These are phyloP conservation scores for Epichloe bromicola DNA, from an alignment of 2,329 filamentous ascomycete genomes.

Conservation along the genomic window DNA sequence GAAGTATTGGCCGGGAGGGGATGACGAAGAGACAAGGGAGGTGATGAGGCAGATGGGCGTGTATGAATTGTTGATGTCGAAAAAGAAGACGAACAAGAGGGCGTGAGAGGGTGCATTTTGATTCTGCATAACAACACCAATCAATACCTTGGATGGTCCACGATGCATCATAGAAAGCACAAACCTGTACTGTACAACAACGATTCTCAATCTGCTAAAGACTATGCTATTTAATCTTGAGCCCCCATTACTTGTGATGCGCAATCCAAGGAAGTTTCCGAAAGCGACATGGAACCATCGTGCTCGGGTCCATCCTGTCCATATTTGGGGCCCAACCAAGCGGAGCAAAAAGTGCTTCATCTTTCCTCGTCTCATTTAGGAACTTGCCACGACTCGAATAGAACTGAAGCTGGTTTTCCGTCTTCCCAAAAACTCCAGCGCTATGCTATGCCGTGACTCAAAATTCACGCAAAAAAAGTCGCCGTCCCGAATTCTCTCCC, in stretches of 20 bases:
- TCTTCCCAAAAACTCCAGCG: conserved; percentile 1
- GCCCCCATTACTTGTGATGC: background rate
- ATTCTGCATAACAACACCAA: background rate
- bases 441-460: background rate
- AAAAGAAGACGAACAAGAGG: background rate
- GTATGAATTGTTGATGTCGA: conserved; percentile 19
- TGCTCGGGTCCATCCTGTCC: background rate
- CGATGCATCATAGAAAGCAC: too few species aligned
- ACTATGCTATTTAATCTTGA: too few species aligned
- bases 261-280: background rate
- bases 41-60: conserved; percentile 31
- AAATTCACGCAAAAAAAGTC: background rate
- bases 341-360: background rate
- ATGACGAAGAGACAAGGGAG: conserved; percentile 12
- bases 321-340: background rate
- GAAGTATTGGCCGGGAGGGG: conserved; percentile 21
- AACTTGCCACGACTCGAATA: background rate
- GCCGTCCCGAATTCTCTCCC: background rate
- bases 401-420: background rate
- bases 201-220: too few species aligned
- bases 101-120: background rate
- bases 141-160: background rate
- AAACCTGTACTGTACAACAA: background rate
- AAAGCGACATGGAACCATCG: background rate
- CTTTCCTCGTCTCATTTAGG: too few species aligned